These are phyloP conservation scores for Akanthomyces muscarius DNA, from an alignment of 2,329 filamentous ascomycete species.

Conservation along the genomic window DNA sequence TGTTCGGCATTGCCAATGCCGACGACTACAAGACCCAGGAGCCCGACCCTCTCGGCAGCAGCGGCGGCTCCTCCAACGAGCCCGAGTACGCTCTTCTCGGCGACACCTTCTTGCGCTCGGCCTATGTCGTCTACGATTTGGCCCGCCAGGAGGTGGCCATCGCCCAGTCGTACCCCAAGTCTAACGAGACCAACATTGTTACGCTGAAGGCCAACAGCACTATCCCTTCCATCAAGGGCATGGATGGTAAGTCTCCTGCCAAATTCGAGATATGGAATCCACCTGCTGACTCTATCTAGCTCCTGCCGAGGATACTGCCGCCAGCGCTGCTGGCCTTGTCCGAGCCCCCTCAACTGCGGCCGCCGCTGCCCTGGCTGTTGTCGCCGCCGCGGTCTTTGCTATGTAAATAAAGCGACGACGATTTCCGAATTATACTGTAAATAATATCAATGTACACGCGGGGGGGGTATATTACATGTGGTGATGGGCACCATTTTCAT, in stretches of 20 bases:
- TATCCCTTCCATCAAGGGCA: conserved; percentile 43
- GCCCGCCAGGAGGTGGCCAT: conserved; percentile 47
- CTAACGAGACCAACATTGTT: conserved; percentile 40
- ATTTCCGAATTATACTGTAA: neutral
- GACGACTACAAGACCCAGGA: conserved; percentile 30
- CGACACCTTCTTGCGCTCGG: conserved; percentile 54
- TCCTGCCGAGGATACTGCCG: neutral
- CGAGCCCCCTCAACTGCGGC: neutral
- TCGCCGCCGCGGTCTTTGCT: conserved; percentile 20
- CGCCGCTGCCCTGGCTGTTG: conserved; percentile 14
- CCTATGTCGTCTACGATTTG: conserved; percentile 55
- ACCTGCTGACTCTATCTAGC: neutral
- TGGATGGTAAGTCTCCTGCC: conserved; percentile 33
- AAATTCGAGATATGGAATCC: neutral
- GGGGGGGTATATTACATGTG: neutral
- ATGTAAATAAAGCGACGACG: neutral
- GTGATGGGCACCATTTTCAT: neutral
- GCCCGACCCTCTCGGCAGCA: conserved; percentile 18
- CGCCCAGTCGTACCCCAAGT: conserved; percentile 50
- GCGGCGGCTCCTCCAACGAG: neutral
- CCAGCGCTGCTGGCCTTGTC: conserved; percentile 8
- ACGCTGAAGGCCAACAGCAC: conserved; percentile 38
- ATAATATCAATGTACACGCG: conserved; percentile 4
- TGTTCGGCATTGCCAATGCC: conserved; percentile 51
- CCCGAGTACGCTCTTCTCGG: conserved; percentile 48